Conservation (phyloP, 2,329 filamentous ascomycete species). For the Penicillium sclerotigenum region DNA sequence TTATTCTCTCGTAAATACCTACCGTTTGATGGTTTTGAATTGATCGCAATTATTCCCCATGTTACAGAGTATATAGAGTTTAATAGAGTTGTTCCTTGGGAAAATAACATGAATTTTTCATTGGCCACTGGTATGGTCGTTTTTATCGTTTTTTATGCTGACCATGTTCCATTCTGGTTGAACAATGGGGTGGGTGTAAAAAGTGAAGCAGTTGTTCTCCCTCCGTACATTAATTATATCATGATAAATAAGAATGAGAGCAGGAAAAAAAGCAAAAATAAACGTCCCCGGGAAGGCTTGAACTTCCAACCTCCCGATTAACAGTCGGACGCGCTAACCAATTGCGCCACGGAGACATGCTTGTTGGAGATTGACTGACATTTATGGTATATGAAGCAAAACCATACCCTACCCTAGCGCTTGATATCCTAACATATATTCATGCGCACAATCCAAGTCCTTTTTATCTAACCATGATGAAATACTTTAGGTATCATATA, state of each 20-base stretch:
- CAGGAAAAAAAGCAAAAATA: slow-evolving; percentile 4
- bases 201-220: neutral
- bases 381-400: too few relatives aligned
- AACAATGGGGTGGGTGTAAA: too few relatives aligned
- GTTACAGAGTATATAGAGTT: neutral
- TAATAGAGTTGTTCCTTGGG: neutral
- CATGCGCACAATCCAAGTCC: neutral
- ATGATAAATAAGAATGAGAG: too few relatives aligned
- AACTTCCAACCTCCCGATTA: slow-evolving; percentile 41
- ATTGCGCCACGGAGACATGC: slow-evolving; percentile 34
- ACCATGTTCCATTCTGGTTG: too few relatives aligned
- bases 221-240: too few relatives aligned
- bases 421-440: neutral
- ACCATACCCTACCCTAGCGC: too few relatives aligned
- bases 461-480: neutral
- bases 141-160: too few relatives aligned
- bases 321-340: slow-evolving; percentile 37
- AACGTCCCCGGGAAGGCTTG: slow-evolving; percentile 41
- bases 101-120: too few relatives aligned
- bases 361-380: too few relatives aligned
- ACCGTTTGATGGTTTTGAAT: too few relatives aligned
- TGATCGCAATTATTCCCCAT: too few relatives aligned
- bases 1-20: neutral
- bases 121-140: too few relatives aligned
- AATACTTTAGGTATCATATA: neutral